Percentiles rank a stretch among this genome's conserved stretches.
These are phyloP conservation scores for Macrophomina pseudophaseolina DNA, from an alignment of 2,329 filamentous ascomycete species.

Conservation along the genomic window DNA sequence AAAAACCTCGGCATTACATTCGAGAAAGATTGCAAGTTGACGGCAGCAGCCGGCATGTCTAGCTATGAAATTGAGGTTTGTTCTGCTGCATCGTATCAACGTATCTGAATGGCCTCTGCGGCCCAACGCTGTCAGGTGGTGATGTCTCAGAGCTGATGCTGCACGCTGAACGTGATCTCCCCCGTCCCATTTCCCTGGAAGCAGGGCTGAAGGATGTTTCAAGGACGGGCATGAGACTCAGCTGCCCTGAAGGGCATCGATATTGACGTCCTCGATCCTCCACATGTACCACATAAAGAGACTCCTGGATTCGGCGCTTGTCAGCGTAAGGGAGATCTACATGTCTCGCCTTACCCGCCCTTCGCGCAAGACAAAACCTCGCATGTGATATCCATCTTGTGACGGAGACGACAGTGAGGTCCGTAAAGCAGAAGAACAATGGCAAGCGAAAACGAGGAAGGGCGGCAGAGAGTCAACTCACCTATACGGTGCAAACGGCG, in stretches of 20 bases:
- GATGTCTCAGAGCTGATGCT: slow-evolving; percentile 1
- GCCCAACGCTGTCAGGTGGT: background rate
- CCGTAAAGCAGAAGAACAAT: background rate
- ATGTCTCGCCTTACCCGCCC: slow-evolving; percentile 11
- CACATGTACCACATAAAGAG: slow-evolving; percentile 99
- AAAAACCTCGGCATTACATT: slow-evolving; percentile 5
- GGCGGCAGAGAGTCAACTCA: slow-evolving; percentile 42
- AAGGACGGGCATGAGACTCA: background rate
- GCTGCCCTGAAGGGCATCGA: slow-evolving; percentile 53
- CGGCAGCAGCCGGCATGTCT: background rate
- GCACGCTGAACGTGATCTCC: background rate
- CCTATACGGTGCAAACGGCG: slow-evolving; percentile 81
- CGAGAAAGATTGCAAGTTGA: background rate
- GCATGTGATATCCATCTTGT: background rate
- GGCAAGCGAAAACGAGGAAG: background rate
- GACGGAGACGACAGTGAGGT: background rate
- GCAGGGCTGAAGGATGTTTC: background rate
- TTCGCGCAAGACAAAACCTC: slow-evolving; percentile 11
- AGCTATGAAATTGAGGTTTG: background rate
- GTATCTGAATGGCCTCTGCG: background rate
- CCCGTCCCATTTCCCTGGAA: background rate
- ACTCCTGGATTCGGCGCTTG: slow-evolving; percentile 58
- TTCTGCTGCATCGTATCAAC: background rate
- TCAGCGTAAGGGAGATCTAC: background rate
- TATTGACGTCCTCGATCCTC: slow-evolving; percentile 79